Evolutionary conservation across 495 filamentous ascomycete species (phyloP).

Genomic region (Eremomyces bilateralis): DNA sequence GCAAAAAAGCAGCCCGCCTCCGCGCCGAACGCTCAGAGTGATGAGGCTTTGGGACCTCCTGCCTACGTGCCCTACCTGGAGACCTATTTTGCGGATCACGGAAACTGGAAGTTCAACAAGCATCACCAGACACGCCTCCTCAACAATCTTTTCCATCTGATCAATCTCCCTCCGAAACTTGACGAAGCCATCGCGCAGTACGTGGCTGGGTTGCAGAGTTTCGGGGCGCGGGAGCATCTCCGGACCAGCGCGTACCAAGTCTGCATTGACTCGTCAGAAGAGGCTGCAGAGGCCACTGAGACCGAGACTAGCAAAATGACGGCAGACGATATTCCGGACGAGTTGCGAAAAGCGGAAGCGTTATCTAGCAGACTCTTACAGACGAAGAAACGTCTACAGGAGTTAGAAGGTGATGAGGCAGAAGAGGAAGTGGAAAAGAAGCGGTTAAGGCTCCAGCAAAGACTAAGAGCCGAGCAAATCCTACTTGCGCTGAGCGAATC

Average conservation of each 20-base stretch:
- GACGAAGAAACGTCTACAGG: background rate
- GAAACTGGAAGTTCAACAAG: slow-evolving; percentile 85
- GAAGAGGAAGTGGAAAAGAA: background rate
- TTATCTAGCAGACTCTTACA: background rate
- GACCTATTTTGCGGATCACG: slow-evolving; percentile 40
- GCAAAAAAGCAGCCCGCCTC: slow-evolving; percentile 2
- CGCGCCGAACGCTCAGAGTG: background rate
- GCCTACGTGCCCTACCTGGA: slow-evolving; percentile 52
- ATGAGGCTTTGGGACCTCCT: background rate
- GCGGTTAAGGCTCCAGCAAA: background rate
- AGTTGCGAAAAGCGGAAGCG: background rate
- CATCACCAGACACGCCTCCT: slow-evolving; percentile 61
- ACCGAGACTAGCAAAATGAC: background rate
- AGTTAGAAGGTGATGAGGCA: background rate
- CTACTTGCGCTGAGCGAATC: background rate
- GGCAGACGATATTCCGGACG: background rate
- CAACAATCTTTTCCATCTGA: slow-evolving; percentile 53
- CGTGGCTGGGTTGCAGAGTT: slow-evolving; percentile 47
- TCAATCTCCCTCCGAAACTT: slow-evolving; percentile 41
- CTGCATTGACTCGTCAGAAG: background rate
- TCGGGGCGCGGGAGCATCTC: slow-evolving; percentile 25
- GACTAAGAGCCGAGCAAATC: background rate
- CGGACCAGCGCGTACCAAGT: background rate
- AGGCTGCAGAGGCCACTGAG: background rate
- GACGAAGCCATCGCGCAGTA: slow-evolving; percentile 44